Percentiles rank a stretch among this genome's conserved stretches.
phyloP scores from a whole-genome alignment of 1,284 basidiomycete genomes.

The Cryptococcus sp. region DNA sequence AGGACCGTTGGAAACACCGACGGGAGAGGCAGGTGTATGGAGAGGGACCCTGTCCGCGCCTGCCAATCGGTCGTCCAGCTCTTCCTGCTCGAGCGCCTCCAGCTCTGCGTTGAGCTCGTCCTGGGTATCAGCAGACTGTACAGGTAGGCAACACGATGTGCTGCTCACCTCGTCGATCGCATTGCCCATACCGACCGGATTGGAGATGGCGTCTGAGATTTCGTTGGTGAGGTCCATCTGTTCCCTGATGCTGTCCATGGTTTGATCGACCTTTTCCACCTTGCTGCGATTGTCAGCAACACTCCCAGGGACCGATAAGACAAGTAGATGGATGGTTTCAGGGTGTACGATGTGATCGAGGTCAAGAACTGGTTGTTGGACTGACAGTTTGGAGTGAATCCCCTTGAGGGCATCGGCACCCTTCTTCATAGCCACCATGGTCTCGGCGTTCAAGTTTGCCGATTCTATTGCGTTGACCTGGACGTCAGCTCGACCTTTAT shows the following conservation, averaged over 20 bases:
- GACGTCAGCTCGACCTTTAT: not conserved
- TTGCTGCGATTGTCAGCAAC: conserved; percentile 53
- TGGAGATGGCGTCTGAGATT: conserved; percentile 90
- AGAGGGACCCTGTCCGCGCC: conserved; percentile 87
- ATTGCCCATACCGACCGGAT: conserved; percentile 61
- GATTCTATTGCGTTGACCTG: conserved; percentile 90
- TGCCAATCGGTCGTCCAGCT: conserved; percentile 78
- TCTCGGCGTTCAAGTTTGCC: conserved; percentile 97
- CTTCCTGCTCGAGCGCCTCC: conserved; percentile 85
- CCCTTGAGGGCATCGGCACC: conserved; percentile 84
- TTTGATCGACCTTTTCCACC: conserved; percentile 85
- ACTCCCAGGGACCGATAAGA: not conserved
- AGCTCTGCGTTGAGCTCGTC: conserved; percentile 79
- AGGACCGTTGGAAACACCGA: conserved; percentile 46
- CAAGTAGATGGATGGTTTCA: not conserved
- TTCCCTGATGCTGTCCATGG: conserved; percentile 85
- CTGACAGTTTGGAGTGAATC: conserved; percentile 88
- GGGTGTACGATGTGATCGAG: too few species aligned
- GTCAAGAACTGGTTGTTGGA: conserved; percentile 23
- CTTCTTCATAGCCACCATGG: conserved; percentile 96
- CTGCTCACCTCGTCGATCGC: conserved; percentile 67
- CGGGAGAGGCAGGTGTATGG: conserved; percentile 68
- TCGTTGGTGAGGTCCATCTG: conserved; percentile 93
- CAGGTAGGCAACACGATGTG: not conserved
- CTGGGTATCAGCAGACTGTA: conserved; percentile 46